Base-by-base conservation (phyloP, 352 stramenopile genomes). In the Globisporangium emineosum region DNA sequence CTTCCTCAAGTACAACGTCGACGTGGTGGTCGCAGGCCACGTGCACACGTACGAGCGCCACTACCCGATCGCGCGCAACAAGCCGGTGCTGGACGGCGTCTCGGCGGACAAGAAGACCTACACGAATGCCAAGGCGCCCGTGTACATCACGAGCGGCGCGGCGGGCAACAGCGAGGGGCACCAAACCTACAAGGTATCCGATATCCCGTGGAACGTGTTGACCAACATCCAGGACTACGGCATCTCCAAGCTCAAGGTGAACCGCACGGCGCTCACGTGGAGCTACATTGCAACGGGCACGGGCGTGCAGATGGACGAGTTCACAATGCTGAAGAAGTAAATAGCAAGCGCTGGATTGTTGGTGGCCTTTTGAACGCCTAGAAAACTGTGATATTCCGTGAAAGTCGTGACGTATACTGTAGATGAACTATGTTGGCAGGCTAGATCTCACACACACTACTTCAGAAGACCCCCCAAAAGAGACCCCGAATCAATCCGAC, bases 21-120 rank as follows among this genome's bases (percentile, higher is more conserved):
- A 97, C 50, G 65, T 96, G 2, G 89, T 95, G 29, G 60, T 97
- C n/a, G 71, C 80, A 0, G 90, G 90, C 12, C 91, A 97, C 67
- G 67, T 92, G 32, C 91, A 97, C 68, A 84, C 78, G 53, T 97
- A 94, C 66, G 83, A 97, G 65, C 77, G 88, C 5, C 73, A 90
- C 4, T 67, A 86, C 1, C 87, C 86, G 1, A 76, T 93, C 45
- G 69, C 67, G 5, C 70, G 81, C 13, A 73, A 64, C 62, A 66
- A 73, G 17, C 59, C 75, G 1, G 69, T 90, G 3, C 64, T 74
- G 12, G 61, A 75, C 32, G 82, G 78, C 13, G 78, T 89, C 50
- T 88, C 76, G 21, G 29, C 57, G 0, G 78, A 91, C 59, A 70
- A 64, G 29, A 86, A 72, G 7, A 72, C 71, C 32, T 96, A 93